phyloP scores from a whole-genome alignment of 352 stramenopile genomes.

The Globisporangium nodosum region DNA sequence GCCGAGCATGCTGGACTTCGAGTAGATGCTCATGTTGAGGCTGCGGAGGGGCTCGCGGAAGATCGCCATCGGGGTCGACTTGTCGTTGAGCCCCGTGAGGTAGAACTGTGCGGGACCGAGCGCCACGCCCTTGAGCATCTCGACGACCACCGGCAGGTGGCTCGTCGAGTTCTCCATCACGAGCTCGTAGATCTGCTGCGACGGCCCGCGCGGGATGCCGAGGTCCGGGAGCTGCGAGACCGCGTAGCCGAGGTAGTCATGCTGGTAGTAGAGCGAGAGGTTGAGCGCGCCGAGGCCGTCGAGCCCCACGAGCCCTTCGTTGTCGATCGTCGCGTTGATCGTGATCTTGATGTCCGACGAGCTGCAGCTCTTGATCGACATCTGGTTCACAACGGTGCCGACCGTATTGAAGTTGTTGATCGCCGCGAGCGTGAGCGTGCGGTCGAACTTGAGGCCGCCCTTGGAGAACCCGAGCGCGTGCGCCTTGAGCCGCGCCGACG shows the following conservation, averaged over 20 bases:
- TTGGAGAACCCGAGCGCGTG: slow-evolving; percentile 44
- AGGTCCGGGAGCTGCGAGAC: slow-evolving; percentile 34
- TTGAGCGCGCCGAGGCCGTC: slow-evolving; percentile 53
- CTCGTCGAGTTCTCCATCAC: slow-evolving; percentile 28
- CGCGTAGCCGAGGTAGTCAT: slow-evolving; percentile 60
- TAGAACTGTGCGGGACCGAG: slow-evolving; percentile 38
- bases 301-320: slow-evolving; percentile 7
- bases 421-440: slow-evolving; percentile 33
- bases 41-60: slow-evolving; percentile 16
- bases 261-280: slow-evolving; percentile 57
- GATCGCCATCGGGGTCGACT: slow-evolving; percentile 15
- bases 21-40: slow-evolving; percentile 29
- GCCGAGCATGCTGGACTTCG: slow-evolving; percentile 11
- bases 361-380: slow-evolving; percentile 36
- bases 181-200: slow-evolving; percentile 41
- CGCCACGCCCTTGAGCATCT: slow-evolving; percentile 39
- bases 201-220: slow-evolving; percentile 44
- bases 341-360: slow-evolving; percentile 32
- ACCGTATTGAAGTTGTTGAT: slow-evolving; percentile 56
- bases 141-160: slow-evolving; percentile 17
- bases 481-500: slow-evolving; percentile 30
- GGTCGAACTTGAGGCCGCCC: slow-evolving; percentile 41
- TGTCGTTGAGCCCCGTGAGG: slow-evolving; percentile 30
- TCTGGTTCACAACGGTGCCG: slow-evolving; percentile 42
- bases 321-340: slow-evolving; percentile 54